These are phyloP conservation scores for Monosporascus sp. DNA, from an alignment of 2,329 filamentous ascomycete genomes.

Conservation along the genomic window DNA sequence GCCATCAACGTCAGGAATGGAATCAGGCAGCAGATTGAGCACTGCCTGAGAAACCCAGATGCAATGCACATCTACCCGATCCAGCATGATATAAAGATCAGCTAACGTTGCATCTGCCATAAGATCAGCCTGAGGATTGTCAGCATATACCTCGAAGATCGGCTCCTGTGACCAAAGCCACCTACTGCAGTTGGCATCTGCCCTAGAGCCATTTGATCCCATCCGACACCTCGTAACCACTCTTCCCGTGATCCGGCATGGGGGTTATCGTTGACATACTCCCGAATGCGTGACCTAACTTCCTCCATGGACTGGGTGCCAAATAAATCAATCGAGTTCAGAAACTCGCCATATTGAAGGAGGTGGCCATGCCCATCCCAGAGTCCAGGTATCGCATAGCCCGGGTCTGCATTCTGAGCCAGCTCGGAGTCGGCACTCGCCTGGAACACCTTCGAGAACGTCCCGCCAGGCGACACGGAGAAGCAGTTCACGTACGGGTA, in stretches of 20 bases:
- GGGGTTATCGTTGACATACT: slow-evolving; percentile 45
- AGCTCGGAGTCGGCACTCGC: slow-evolving; percentile 22
- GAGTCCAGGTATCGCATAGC: slow-evolving; percentile 59
- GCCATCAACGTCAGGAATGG: slow-evolving; percentile 50
- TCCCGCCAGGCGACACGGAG: slow-evolving; percentile 41
- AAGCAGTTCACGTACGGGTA: slow-evolving; percentile 47
- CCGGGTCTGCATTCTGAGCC: slow-evolving; percentile 30
- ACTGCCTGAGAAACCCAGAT: slow-evolving; percentile 63
- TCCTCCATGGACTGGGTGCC: slow-evolving; percentile 50
- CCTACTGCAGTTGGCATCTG: slow-evolving; percentile 60
- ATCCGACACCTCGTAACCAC: slow-evolving; percentile 64
- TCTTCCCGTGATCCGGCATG: slow-evolving; percentile 46
- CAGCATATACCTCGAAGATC: not conserved
- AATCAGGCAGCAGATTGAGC: slow-evolving; percentile 51
- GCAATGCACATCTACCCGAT: slow-evolving; percentile 66
- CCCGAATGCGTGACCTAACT: slow-evolving; percentile 44
- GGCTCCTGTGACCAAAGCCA: slow-evolving; percentile 21
- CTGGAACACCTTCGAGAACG: slow-evolving; percentile 44
- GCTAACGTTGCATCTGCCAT: slow-evolving; percentile 45
- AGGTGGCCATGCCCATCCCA: slow-evolving; percentile 69
- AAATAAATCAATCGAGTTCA: slow-evolving; percentile 61
- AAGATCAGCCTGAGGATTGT: slow-evolving; percentile 42
- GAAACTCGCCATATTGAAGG: slow-evolving; percentile 59
- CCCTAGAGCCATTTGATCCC: slow-evolving; percentile 63
- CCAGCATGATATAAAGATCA: slow-evolving; percentile 61